These are phyloP conservation scores for Fusarium brevicatenulatum DNA, from an alignment of 2,329 filamentous ascomycete species.

Conservation along the genomic window DNA sequence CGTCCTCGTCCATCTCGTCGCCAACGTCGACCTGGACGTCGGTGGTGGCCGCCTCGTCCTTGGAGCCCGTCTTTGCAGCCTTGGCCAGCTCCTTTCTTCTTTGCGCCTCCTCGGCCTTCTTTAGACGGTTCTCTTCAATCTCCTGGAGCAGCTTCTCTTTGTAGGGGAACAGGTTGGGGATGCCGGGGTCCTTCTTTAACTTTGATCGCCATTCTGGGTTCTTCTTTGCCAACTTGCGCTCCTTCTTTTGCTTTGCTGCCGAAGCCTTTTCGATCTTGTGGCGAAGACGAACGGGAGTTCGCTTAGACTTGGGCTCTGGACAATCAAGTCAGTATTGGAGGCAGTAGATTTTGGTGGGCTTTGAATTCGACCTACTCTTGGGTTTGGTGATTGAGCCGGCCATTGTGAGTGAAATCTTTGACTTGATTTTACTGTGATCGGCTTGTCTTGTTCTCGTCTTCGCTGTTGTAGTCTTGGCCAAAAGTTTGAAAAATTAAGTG, in stretches of 20 bases:
- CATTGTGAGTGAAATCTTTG: slow-evolving; percentile 52
- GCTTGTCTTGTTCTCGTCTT: slow-evolving; percentile 26
- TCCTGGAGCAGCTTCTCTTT: slow-evolving; percentile 95
- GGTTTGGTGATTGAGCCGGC: slow-evolving; percentile 66
- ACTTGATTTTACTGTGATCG: slow-evolving; percentile 16
- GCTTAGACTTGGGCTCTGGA: slow-evolving; percentile 93
- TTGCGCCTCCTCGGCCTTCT: slow-evolving; percentile 82
- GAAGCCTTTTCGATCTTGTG: slow-evolving; percentile 97
- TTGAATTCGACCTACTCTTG: slow-evolving; percentile 55
- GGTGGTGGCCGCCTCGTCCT: slow-evolving; percentile 58
- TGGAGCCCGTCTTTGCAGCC: slow-evolving; percentile 67
- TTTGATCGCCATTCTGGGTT: slow-evolving; percentile 97
- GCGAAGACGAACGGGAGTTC: slow-evolving; percentile 85
- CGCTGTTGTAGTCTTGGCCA: slow-evolving; percentile 13
- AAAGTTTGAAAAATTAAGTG: slow-evolving; percentile 52
- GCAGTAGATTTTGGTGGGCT: background rate
- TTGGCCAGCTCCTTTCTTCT: slow-evolving; percentile 77
- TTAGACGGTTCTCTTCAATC: slow-evolving; percentile 86
- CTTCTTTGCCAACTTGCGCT: slow-evolving; percentile 90
- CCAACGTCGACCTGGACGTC: slow-evolving; percentile 59
- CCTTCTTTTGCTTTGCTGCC: slow-evolving; percentile 88
- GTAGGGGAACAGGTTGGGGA: slow-evolving; percentile 96
- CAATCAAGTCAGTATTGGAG: background rate
- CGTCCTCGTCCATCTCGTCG: slow-evolving; percentile 62
- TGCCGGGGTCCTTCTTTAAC: slow-evolving; percentile 97